phyloP scores from a whole-genome alignment of 2,329 filamentous ascomycete genomes.

The Cladosporium sp. region DNA sequence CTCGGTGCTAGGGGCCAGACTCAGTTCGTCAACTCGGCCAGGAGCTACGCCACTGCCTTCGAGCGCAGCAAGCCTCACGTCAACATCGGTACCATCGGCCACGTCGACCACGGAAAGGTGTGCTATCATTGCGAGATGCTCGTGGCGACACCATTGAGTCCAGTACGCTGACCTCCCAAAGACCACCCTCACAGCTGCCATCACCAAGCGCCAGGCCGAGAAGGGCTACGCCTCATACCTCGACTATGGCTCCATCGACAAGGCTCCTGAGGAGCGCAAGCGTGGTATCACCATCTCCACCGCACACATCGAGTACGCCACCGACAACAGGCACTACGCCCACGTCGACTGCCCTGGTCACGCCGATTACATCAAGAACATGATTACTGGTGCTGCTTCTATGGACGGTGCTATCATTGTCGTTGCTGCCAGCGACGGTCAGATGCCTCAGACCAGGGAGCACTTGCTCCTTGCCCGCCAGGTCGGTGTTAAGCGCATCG shows the following conservation, averaged over 20 bases:
- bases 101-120: slow-evolving; percentile 99
- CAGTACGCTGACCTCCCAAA: slow-evolving; percentile 37
- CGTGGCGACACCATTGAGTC: neutral
- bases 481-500: slow-evolving; percentile 95
- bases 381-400: slow-evolving; percentile 99
- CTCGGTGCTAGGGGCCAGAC: slow-evolving; percentile 60
- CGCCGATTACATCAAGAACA: slow-evolving; percentile 99
- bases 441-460: slow-evolving; percentile 99
- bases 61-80: slow-evolving; percentile 95
- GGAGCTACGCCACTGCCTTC: slow-evolving; percentile 63
- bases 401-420: slow-evolving; percentile 99
- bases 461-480: slow-evolving; percentile 96
- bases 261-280: slow-evolving; percentile 98
- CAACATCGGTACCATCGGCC: slow-evolving; percentile 98
- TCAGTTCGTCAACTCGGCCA: slow-evolving; percentile 61
- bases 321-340: slow-evolving; percentile 91
- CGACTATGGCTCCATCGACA: slow-evolving; percentile 97
- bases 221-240: slow-evolving; percentile 93
- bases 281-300: slow-evolving; percentile 99
- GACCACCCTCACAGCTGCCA: slow-evolving; percentile 97
- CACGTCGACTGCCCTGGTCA: slow-evolving; percentile 99
- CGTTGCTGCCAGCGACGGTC: slow-evolving; percentile 94
- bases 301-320: slow-evolving; percentile 97
- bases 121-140: slow-evolving; percentile 14
- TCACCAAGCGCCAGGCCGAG: slow-evolving; percentile 95